A percentile compares a stretch with the other conserved stretches of the same genome.
Conservation (phyloP, 495 filamentous ascomycete species). For the Aspergillus haitiensis region DNA sequence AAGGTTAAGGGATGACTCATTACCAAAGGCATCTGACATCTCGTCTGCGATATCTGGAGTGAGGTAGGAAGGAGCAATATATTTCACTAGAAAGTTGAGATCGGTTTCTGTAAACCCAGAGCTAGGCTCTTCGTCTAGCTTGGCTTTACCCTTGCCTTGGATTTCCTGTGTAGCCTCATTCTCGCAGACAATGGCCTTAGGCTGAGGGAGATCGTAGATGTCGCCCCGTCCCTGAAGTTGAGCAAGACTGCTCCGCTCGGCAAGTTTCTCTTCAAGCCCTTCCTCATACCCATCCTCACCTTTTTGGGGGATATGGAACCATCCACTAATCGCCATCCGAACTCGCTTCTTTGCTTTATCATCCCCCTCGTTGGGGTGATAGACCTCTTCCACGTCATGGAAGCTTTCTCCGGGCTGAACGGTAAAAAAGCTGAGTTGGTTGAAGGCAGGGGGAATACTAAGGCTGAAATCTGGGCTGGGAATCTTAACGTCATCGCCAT, state of each 20-base stretch:
- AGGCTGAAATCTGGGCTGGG: constrained; percentile 73
- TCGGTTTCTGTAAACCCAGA: constrained; percentile 69
- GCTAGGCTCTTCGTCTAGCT: constrained; percentile 43
- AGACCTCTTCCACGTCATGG: constrained; percentile 98
- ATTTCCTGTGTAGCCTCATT: constrained; percentile 24
- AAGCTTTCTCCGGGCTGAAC: constrained; percentile 97
- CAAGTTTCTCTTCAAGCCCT: constrained; percentile 84
- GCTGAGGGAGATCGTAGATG: constrained; percentile 77
- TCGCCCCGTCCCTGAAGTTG: constrained; percentile 91
- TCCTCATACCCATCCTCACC: constrained; percentile 91
- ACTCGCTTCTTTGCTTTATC: constrained; percentile 68
- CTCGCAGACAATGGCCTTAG: constrained; percentile 50
- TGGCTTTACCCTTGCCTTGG: constrained; percentile 46
- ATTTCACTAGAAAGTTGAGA: constrained; percentile 83
- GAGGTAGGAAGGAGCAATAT: constrained; percentile 86
- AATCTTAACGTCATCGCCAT: constrained; percentile 67
- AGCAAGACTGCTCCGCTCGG: constrained; percentile 81
- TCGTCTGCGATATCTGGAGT: constrained; percentile 89
- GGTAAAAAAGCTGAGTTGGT: constrained; percentile 96
- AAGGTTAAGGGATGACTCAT: constrained; percentile 78
- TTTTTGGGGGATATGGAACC: constrained; percentile 96
- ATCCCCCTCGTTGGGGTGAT: constrained; percentile 63
- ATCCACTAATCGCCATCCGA: constrained; percentile 98
- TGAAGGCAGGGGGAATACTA: constrained; percentile 89
- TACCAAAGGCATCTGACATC: constrained; percentile 73